Evolutionary conservation across 2,329 filamentous ascomycete species (phyloP), one percentile per base, ranked within the genome.

Genomic region (Polytolypa hystricis): DNA sequence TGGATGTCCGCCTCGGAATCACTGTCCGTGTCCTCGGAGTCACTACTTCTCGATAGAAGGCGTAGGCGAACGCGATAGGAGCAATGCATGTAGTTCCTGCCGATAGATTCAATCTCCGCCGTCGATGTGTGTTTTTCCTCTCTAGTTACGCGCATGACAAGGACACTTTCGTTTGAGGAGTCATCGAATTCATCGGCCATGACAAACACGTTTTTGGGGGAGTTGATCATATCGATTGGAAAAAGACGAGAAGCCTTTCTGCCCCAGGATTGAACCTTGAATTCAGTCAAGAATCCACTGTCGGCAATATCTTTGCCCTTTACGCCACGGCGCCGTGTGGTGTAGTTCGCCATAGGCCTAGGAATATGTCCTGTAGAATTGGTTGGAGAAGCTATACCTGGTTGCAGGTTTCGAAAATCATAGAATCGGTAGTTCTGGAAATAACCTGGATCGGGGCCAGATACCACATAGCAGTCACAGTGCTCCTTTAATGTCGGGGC

Each of bases 391-490:
- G 34, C 33, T 44, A 34, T 47, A 43, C 7, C 36, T 40, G 34
- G 39, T 43, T 33, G 31, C 45, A 49, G 11, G 41, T 35, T 33
- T 17, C 67, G 65, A 44, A 71, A 71, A 50, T 71, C 67, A 55
- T 61, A 70, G 49, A 71, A 64, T 34, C 60, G 62, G 55, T 71
- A 64, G 50, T 70, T 60, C 31, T 65, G 59, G 45, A 71, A 71
- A 50, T 67, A 69, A 5, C 58, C 54, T 12, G 61, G 60, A 6
- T 61, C 53, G 3, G 61, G 46, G 4, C 57, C 57, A 2, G 61
- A 58, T 18, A 69, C 57, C 6, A 63, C 54, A 41, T 68, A 71
- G 52, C 67, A 70, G 37, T 65, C 60, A 43, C 67, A 70, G n/a
- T n/a, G n/a, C n/a, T n/a, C n/a, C n/a, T n/a, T n/a, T n/a, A n/a